phyloP scores from a whole-genome alignment of 177 flowering plant genomes.

The Tripterygium wilfordii region DNA sequence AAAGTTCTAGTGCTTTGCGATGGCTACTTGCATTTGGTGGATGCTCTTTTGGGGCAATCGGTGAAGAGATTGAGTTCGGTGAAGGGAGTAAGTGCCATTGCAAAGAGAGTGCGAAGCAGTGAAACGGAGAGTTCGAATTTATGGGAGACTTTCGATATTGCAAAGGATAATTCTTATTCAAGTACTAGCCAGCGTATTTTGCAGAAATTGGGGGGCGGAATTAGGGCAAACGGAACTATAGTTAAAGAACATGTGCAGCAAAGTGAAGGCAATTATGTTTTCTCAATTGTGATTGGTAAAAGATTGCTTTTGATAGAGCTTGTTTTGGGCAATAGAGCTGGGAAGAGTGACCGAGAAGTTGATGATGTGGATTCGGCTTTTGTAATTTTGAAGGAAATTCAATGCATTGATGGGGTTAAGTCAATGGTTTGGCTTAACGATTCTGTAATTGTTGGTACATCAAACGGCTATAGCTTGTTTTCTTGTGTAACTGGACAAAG shows the following conservation, averaged over 20 bases:
- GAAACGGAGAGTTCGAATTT: slow-evolving; percentile 24
- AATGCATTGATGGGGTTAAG: slow-evolving; percentile 50
- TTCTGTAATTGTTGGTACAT: slow-evolving; percentile 67
- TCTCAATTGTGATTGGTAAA: slow-evolving; percentile 47
- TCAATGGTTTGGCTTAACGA: slow-evolving; percentile 85
- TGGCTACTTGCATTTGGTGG: slow-evolving; percentile 46
- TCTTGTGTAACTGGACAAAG: slow-evolving; percentile 59
- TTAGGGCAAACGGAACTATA: slow-evolving; percentile 36
- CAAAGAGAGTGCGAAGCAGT: slow-evolving; percentile 29
- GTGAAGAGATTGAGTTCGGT: slow-evolving; percentile 36
- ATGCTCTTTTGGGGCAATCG: slow-evolving; percentile 36
- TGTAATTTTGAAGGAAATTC: slow-evolving; percentile 62
- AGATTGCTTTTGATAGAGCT: slow-evolving; percentile 60
- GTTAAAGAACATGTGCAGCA: slow-evolving; percentile 23
- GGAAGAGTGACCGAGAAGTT: slow-evolving; percentile 13
- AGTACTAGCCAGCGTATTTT: slow-evolving; percentile 33
- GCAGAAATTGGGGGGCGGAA: slow-evolving; percentile 44
- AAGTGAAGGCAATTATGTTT: slow-evolving; percentile 26
- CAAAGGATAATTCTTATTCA: slow-evolving; percentile 4
- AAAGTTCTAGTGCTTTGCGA: slow-evolving; percentile 49
- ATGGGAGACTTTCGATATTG: slow-evolving; percentile 5
- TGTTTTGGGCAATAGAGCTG: slow-evolving; percentile 11
- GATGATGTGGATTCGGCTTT: slow-evolving; percentile 21
- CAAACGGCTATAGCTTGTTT: slow-evolving; percentile 56
- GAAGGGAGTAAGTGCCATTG: slow-evolving; percentile 47